Evolutionary conservation across 192 early-diverging fungal genomes (phyloP).

Genomic region (Backusella tarrabulga): DNA sequence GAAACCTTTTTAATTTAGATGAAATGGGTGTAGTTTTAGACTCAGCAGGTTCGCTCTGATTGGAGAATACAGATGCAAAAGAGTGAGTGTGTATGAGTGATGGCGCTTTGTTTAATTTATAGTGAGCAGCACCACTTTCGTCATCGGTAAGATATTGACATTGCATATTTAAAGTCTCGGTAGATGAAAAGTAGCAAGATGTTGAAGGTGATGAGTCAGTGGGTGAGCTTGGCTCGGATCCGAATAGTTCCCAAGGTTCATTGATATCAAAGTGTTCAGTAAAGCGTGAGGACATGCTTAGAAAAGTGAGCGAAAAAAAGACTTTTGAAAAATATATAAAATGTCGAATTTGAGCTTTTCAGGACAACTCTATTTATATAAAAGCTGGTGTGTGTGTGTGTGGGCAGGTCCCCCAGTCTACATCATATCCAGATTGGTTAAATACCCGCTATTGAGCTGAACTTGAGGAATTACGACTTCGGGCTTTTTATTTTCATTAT

Average conservation of each 20-base stretch:
- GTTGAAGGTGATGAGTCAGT: neutral
- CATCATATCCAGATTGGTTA: neutral
- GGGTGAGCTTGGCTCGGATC: neutral
- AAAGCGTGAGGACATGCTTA: constrained; percentile 6
- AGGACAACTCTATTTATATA: neutral
- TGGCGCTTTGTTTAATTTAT: neutral
- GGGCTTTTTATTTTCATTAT: neutral
- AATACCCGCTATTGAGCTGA: neutral
- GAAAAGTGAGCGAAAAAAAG: neutral
- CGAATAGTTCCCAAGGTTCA: neutral
- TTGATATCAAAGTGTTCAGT: constrained; percentile 9
- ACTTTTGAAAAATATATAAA: too few relatives aligned
- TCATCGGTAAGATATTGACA: neutral
- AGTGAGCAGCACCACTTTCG: too few relatives aligned
- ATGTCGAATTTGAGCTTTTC: neutral
- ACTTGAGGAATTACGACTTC: neutral
- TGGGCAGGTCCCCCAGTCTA: neutral
- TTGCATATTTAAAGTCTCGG: neutral
- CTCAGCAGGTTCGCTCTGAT: neutral
- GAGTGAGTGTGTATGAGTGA: neutral
- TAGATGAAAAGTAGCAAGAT: neutral
- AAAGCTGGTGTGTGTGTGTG: neutral
- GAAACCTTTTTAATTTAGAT: constrained; percentile 5
- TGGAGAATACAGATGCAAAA: neutral
- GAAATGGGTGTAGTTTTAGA: neutral